Percentiles rank a stretch among this genome's conserved stretches.
Evolutionary conservation across 1,284 basidiomycete genomes (phyloP).

Genomic region (Xanthoconium separans): DNA sequence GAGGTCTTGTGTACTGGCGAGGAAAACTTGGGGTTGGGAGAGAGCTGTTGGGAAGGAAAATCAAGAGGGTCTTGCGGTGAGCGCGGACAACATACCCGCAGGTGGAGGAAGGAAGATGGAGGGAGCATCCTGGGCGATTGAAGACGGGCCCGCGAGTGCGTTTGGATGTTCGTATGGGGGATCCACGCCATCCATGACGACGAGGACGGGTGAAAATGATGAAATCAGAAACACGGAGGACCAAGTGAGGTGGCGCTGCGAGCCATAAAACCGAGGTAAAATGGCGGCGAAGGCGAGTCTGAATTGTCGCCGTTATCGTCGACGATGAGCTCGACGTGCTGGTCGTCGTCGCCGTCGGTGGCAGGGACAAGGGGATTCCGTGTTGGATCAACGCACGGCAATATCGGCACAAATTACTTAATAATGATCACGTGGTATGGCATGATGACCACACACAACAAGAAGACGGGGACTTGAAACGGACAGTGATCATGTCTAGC

Average conservation of each 20-base stretch:
- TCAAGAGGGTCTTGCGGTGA: slow-evolving; percentile 9
- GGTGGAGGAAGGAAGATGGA: slow-evolving; percentile 30
- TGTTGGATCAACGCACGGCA: slow-evolving; percentile 32
- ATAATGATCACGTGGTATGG: slow-evolving; percentile 23
- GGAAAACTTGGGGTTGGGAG: slow-evolving; percentile 46
- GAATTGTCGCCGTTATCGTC: slow-evolving; percentile 27
- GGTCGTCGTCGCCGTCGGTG: slow-evolving; percentile 33
- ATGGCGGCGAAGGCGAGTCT: neutral
- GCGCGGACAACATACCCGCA: slow-evolving; percentile 19
- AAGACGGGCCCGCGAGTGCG: slow-evolving; percentile 34
- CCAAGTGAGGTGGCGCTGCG: slow-evolving; percentile 2
- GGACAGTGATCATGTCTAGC: too few relatives aligned
- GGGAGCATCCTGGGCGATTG: slow-evolving; percentile 26
- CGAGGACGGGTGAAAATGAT: slow-evolving; percentile 13
- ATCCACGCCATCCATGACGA: slow-evolving; percentile 32
- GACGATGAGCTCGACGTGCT: slow-evolving; percentile 29
- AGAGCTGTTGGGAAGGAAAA: slow-evolving; percentile 23
- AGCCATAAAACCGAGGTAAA: slow-evolving; percentile 22
- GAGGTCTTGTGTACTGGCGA: slow-evolving; percentile 73
- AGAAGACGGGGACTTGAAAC: too few relatives aligned
- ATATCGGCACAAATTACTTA: slow-evolving; percentile 33
- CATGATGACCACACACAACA: neutral
- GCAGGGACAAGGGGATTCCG: slow-evolving; percentile 36
- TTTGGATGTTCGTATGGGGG: slow-evolving; percentile 22
- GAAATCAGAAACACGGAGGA: slow-evolving; percentile 29